phyloP scores from a whole-genome alignment of 164 flowering plant genomes.

The Dillenia suffruticosa region DNA sequence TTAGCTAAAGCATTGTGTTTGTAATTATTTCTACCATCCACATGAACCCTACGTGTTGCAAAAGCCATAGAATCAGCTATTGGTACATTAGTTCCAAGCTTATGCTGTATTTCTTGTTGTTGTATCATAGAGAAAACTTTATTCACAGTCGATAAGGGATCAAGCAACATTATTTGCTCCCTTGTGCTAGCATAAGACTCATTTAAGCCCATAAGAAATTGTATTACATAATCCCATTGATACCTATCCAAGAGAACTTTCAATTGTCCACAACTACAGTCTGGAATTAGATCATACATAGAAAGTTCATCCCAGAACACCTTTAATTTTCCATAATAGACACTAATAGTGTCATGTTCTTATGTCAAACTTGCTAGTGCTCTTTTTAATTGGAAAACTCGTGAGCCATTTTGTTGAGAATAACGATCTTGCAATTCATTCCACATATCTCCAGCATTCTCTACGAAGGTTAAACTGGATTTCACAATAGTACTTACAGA shows the following conservation, averaged over 20 bases:
- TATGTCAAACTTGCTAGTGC: background rate
- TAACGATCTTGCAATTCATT: background rate
- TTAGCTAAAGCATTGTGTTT: background rate
- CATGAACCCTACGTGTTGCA: background rate
- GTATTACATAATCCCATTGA: background rate
- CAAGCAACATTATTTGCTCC: background rate
- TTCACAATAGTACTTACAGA: background rate
- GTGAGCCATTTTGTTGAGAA: background rate
- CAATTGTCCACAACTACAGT: background rate
- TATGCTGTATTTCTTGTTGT: background rate
- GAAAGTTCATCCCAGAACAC: background rate
- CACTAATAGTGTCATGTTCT: background rate
- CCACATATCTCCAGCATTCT: background rate
- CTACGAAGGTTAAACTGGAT: background rate
- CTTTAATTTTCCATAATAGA: background rate
- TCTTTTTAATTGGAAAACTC: background rate
- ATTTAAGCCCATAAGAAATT: background rate
- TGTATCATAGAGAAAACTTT: background rate
- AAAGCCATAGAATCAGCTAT: background rate
- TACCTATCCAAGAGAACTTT: background rate
- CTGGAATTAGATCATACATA: background rate
- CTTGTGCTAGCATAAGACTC: background rate
- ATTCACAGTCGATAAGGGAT: background rate
- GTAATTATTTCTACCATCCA: background rate
- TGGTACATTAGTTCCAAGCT: background rate